Base-by-base conservation (phyloP, 176 grass and related monocot genomes). In the Puccinellia tenuiflora region DNA sequence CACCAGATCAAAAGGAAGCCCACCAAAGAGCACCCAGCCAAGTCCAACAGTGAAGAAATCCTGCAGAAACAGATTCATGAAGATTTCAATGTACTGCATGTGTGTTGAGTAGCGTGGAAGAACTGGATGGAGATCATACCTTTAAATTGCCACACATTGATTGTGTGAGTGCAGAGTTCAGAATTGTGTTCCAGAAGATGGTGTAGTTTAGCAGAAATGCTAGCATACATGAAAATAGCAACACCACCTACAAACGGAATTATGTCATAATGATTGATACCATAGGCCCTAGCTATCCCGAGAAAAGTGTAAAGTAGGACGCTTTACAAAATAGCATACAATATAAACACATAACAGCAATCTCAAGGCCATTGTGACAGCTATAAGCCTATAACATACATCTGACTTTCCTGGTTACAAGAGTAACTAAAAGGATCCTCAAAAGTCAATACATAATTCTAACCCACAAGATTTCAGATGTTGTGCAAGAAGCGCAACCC, bases 101-200 rank as follows among this genome's bases (percentile, higher is more conserved):
- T 34, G 33, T 48, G 31, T 67, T 75, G 24, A 80, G 51, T 34
- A 51, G 18, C 22, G 7, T 67, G 62, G 13, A 77, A 68, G 35
- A 73, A 82, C 13, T 65, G 21, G 30, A 77, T 42, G 38, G 18
- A 72, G 85, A 72, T 21, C 31, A n/a, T 83, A 94, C 97, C 97
- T 99, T 99, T 50, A 99, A 89, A 85, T 99, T 99, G 30, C 97
- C 97, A 77, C 97, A 99, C 91, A 99, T 99, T 1, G 91, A 94
- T 54, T 96, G 97, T 66, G 97, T 99, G 62, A 99, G 84, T 75
- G 97, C 97, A 81, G 97, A 98, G 84, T 99, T 99, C 40, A 99
- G 85, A 75, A 90, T 99, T 46, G 96, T 99, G 51, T 99, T 99
- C 85, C 94, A 90, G 82, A 99, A 99, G 75, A 99, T 96, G 52